phyloP scores from a whole-genome alignment of 345 rosid species.

The Heritiera littoralis region DNA sequence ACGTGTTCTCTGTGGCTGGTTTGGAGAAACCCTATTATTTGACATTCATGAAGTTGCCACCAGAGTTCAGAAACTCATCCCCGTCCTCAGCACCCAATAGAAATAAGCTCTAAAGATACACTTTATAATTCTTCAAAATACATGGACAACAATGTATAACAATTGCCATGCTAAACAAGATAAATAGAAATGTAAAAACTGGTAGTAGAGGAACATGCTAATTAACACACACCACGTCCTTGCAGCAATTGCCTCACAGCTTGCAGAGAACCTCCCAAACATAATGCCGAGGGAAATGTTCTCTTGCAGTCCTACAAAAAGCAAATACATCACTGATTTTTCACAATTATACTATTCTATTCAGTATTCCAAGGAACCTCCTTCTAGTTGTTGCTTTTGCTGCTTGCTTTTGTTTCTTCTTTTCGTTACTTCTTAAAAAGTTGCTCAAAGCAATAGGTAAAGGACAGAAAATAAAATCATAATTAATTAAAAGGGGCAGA shows the following conservation, averaged over 20 bases:
- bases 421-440: too few species aligned
- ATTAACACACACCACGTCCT: constrained; percentile 67
- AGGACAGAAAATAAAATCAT: too few species aligned
- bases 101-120: too few species aligned
- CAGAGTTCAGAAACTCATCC: too few species aligned
- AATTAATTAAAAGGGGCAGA: background rate
- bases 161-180: background rate
- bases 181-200: background rate
- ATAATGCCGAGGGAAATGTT: constrained; percentile 75
- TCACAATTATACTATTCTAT: background rate
- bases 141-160: background rate
- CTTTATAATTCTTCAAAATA: too few species aligned
- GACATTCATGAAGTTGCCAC: too few species aligned
- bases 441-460: too few species aligned
- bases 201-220: background rate
- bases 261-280: constrained; percentile 80
- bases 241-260: constrained; percentile 55
- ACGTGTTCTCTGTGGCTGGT: too few species aligned
- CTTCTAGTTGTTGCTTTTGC: background rate
- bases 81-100: too few species aligned
- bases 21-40: too few species aligned
- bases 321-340: background rate
- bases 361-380: constrained; percentile 4
- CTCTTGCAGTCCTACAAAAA: constrained; percentile 77
- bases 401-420: background rate